Base-by-base conservation (phyloP, 768 basidiomycete species). In the Lanmaoa pseudosensibilis region DNA sequence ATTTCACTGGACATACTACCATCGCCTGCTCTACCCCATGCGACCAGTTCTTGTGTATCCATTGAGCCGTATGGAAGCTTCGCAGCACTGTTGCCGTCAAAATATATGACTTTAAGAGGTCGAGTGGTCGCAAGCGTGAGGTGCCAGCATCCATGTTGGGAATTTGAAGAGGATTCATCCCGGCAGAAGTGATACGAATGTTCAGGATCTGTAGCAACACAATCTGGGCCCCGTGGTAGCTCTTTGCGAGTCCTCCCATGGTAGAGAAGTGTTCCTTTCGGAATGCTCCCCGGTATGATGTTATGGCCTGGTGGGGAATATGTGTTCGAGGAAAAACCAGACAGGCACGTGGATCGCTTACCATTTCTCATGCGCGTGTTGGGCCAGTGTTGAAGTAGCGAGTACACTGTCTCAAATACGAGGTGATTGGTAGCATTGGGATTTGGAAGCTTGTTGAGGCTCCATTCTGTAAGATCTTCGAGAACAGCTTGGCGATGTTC, bases 341-440 rank as follows among this genome's bases (percentile, higher is more conserved):
- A 62, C 3, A 62, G 56, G 55, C 79, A 79, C 4, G 37, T 43
- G 0, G 3, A 12, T 8, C 4, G 9, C 69, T 47, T 48, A 77
- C 78, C 77, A 61, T 78, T 78, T 49, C 78, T 70, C 65, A 79
- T 78, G 4, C 77, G 74, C 0, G 78, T 78, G 51, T 79, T 77
- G 13, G 76, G 74, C 78, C 78, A 79, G 54, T 74, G 77, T 45
- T 79, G 77, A 13, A 78, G 66, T 0, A 67, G 15, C 67, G 60
- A 40, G 69, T 61, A 21, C 61, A 67, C 55, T 58, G 69, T 55
- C 62, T 68, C 61, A 38, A 67, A 65, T 2, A 67, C 54, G 32
- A 65, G 56, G 39, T 64, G 56, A n/a, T 61, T 52, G 1, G 75
- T 76, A 12, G 59, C 57, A 55, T 69, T 66, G 8, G 61, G 55